phyloP scores from a whole-genome alignment of 495 filamentous ascomycete genomes.

The Evernia prunastri region DNA sequence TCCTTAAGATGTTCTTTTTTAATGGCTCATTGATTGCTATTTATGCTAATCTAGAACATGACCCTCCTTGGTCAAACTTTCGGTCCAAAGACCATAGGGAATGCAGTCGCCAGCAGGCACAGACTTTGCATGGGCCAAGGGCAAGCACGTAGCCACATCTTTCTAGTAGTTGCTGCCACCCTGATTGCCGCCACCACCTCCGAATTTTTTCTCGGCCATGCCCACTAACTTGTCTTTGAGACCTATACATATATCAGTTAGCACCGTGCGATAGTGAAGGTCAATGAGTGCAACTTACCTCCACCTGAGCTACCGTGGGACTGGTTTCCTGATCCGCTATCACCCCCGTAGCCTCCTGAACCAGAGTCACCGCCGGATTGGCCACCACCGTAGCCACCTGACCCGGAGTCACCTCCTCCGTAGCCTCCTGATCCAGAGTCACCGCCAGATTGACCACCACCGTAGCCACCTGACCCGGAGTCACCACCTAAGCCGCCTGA shows the following conservation, averaged over 20 bases:
- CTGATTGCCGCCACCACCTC: constrained; percentile 2
- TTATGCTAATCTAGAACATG: constrained; percentile 11
- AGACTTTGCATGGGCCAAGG: constrained; percentile 3
- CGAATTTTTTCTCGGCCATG: neutral
- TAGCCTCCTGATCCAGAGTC: constrained; percentile 25
- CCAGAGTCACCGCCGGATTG: constrained; percentile 20
- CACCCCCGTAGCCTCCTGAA: constrained; percentile 31
- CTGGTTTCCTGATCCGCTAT: constrained; percentile 16
- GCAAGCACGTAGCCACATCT: neutral
- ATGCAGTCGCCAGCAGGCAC: constrained; percentile 3
- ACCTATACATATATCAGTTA: neutral
- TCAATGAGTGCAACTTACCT: neutral
- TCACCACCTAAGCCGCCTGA: constrained; percentile 21
- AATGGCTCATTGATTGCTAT: constrained; percentile 12
- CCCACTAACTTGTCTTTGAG: constrained; percentile 13
- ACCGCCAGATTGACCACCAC: constrained; percentile 17
- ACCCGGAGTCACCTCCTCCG: constrained; percentile 30
- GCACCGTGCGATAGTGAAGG: neutral
- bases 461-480: constrained; percentile 17
- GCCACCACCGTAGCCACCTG: constrained; percentile 21
- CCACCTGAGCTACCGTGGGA: neutral
- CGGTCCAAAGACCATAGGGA: neutral
- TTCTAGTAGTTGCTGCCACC: constrained; percentile 16
- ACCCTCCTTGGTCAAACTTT: neutral
- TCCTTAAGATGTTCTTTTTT: neutral